Conservation (phyloP, 2,329 filamentous ascomycete genomes). For the Talaromyces marneffei region DNA sequence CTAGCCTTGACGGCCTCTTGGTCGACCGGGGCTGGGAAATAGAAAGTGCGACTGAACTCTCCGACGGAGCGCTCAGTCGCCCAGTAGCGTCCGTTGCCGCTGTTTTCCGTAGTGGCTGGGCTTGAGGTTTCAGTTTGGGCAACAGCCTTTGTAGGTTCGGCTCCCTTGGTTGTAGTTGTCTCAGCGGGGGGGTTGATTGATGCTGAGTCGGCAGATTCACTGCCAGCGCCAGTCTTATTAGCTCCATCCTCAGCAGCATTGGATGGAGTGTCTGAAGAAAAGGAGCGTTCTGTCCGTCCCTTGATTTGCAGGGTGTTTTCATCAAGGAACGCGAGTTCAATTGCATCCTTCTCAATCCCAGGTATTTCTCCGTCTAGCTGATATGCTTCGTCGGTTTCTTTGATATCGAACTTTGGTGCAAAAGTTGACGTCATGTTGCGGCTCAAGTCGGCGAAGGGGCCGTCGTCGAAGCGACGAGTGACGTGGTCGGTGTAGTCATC, state of each 20-base stretch:
- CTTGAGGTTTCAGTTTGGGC: background rate
- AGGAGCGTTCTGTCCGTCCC: constrained; percentile 38
- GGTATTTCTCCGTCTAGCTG: constrained; percentile 46
- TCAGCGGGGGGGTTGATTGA: background rate
- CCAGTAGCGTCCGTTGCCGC: constrained; percentile 47
- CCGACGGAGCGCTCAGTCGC: constrained; percentile 55
- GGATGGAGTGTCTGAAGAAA: constrained; percentile 20
- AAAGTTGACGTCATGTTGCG: constrained; percentile 26
- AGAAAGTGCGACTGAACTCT: constrained; percentile 55
- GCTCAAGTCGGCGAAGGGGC: constrained; percentile 16
- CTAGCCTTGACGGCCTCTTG: constrained; percentile 57
- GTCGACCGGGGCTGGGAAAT: constrained; percentile 53
- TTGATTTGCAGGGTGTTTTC: constrained; percentile 43
- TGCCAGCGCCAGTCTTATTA: background rate
- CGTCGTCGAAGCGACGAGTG: constrained; percentile 16
- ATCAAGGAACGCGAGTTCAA: constrained; percentile 46
- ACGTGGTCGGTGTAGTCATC: constrained; percentile 40
- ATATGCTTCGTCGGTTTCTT: constrained; percentile 41
- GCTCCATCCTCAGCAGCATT: background rate
- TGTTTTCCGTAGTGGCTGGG: constrained; percentile 17
- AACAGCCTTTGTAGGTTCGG: background rate
- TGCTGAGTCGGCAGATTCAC: background rate
- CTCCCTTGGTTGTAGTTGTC: background rate
- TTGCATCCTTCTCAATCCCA: constrained; percentile 41
- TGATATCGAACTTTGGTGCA: constrained; percentile 44